phyloP scores from a whole-genome alignment of 2,329 filamentous ascomycete genomes.

The Pyrenophora graminea region DNA sequence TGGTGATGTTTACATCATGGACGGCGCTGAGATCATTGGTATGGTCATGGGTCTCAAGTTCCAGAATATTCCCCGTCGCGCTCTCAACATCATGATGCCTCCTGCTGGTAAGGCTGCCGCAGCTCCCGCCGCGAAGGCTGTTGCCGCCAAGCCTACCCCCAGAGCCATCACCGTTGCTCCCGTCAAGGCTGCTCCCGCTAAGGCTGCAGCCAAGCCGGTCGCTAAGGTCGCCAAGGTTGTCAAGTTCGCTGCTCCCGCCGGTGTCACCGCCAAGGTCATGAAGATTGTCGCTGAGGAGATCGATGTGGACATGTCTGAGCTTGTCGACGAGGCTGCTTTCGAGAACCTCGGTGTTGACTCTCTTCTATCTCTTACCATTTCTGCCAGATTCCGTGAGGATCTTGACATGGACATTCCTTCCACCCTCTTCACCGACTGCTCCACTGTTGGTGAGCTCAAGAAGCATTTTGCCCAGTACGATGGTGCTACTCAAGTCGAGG shows the following conservation, averaged over 20 bases:
- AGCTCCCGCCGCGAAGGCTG: slow-evolving; percentile 38
- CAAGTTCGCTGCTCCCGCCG: slow-evolving; percentile 52
- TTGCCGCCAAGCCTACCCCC: slow-evolving; percentile 43
- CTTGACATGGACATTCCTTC: slow-evolving; percentile 63
- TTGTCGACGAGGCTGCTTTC: slow-evolving; percentile 64
- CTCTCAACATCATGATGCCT: slow-evolving; percentile 69
- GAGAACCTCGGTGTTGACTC: slow-evolving; percentile 67
- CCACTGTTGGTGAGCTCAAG: slow-evolving; percentile 65
- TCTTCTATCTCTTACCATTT: slow-evolving; percentile 64
- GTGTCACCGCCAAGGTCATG: slow-evolving; percentile 60
- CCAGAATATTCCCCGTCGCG: slow-evolving; percentile 67
- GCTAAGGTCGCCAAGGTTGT: slow-evolving; percentile 54
- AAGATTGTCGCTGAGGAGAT: slow-evolving; percentile 70
- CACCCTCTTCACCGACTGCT: slow-evolving; percentile 63
- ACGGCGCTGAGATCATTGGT: slow-evolving; percentile 62
- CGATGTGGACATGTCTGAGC: slow-evolving; percentile 61
- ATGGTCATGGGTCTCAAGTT: slow-evolving; percentile 67
- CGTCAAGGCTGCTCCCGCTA: slow-evolving; percentile 39
- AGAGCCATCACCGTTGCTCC: slow-evolving; percentile 43
- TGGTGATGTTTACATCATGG: slow-evolving; percentile 65
- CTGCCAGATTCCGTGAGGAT: slow-evolving; percentile 65
- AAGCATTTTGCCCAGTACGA: slow-evolving; percentile 58
- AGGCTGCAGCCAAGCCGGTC: slow-evolving; percentile 58
- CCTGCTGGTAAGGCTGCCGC: slow-evolving; percentile 56
- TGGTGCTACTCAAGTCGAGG: slow-evolving; percentile 45